Percentiles rank a stretch among this genome's conserved stretches.
phyloP scores from a whole-genome alignment of 257 asterid species.

The Capsicum baccatum region DNA sequence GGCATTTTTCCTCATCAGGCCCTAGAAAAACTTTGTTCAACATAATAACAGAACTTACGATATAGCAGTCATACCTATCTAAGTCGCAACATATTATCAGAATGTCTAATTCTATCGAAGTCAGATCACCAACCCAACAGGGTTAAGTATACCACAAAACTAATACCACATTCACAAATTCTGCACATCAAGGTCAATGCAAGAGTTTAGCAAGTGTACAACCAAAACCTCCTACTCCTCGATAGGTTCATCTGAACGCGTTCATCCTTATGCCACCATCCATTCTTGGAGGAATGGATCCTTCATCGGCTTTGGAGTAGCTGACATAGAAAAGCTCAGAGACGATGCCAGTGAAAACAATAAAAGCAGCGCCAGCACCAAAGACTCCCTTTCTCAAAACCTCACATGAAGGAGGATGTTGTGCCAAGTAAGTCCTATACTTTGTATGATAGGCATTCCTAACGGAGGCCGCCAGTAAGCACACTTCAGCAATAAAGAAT shows the following conservation, averaged over 20 bases:
- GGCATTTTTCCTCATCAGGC: neutral
- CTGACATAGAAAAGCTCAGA: conserved; percentile 72
- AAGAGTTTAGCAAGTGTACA: conserved; percentile 9
- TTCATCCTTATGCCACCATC: conserved; percentile 83
- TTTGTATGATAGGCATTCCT: conserved; percentile 79
- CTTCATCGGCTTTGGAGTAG: conserved; percentile 62
- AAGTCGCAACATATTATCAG: neutral
- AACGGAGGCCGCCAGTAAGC: conserved; percentile 77
- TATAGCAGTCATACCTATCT: neutral
- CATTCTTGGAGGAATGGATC: conserved; percentile 42
- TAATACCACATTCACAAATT: neutral
- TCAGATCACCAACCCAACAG: neutral
- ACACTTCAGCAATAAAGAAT: conserved; percentile 72
- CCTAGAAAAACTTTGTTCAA: neutral
- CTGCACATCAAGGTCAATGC: neutral
- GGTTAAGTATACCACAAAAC: neutral
- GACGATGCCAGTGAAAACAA: conserved; percentile 67
- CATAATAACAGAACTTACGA: neutral
- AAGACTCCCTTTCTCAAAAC: conserved; percentile 80
- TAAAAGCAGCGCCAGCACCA: conserved; percentile 86
- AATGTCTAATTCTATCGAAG: neutral
- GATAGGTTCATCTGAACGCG: conserved; percentile 34
- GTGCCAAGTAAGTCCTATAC: conserved; percentile 52
- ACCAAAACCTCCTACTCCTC: neutral
- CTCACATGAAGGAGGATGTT: conserved; percentile 74